These are phyloP conservation scores for Metarhizium anisopliae DNA, from an alignment of 2,329 filamentous ascomycete genomes.

Conservation along the genomic window DNA sequence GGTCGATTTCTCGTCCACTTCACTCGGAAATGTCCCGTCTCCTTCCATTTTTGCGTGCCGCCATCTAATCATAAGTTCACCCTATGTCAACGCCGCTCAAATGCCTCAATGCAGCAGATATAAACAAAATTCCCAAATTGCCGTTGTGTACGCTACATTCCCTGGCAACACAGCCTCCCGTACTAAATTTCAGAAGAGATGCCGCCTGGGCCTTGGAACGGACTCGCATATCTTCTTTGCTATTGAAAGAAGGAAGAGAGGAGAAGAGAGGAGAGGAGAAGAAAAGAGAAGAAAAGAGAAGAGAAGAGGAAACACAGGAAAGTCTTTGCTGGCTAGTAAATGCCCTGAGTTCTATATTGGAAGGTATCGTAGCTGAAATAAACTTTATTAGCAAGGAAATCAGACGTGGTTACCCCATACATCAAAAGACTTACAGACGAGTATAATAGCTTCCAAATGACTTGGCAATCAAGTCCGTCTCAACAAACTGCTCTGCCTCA, in stretches of 20 bases:
- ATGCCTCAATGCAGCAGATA: constrained; percentile 5
- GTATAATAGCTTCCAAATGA: constrained; percentile 82
- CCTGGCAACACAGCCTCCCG: not conserved
- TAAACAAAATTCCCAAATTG: not conserved
- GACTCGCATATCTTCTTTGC: not conserved
- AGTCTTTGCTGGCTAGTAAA: constrained; percentile 48
- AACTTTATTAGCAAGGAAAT: not conserved
- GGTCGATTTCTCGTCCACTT: not conserved
- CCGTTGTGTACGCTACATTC: not conserved
- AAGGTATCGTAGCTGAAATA: constrained; percentile 67
- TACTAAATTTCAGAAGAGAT: not conserved
- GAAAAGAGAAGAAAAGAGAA: not conserved
- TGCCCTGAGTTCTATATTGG: constrained; percentile 81
- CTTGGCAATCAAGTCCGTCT: constrained; percentile 70
- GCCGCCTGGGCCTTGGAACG: not conserved
- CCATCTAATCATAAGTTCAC: not conserved
- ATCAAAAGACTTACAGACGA: constrained; percentile 52
- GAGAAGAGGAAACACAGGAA: not conserved
- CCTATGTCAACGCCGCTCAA: constrained; percentile 4
- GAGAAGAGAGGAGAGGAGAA: not conserved
- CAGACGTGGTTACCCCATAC: not conserved
- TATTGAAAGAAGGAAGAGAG: not conserved
- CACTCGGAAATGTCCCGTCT: not conserved
- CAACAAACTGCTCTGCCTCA: constrained; percentile 73
- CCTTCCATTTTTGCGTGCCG: not conserved